Conservation (phyloP, 345 rosid genomes). For the Boechera divaricarpa region DNA sequence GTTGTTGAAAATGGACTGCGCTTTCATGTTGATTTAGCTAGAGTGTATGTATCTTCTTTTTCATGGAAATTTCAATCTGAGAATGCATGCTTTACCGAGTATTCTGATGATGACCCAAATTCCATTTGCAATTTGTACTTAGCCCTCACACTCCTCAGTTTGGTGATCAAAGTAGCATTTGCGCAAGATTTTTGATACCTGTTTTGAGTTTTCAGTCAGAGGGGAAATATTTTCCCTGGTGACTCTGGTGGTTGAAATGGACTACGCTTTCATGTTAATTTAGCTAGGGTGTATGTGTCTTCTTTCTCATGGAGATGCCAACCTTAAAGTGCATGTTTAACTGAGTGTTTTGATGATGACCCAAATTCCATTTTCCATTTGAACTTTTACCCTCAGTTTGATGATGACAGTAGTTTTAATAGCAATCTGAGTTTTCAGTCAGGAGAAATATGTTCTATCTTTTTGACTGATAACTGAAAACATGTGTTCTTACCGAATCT, state of each 20-base stretch:
- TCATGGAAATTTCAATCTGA: not conserved
- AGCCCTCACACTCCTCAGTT: conserved; percentile 11
- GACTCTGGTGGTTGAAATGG: no score
- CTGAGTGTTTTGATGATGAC: no score
- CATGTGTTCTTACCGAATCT: not conserved
- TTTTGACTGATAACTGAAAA: conserved; percentile 1
- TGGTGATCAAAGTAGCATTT: conserved; percentile 2
- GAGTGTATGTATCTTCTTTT: conserved; percentile 60
- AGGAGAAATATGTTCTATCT: not conserved
- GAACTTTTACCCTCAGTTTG: no score
- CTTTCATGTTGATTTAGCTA: conserved; percentile 85
- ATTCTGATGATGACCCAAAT: not conserved
- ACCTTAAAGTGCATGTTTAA: no score
- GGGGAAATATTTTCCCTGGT: not conserved
- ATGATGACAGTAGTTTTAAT: no score
- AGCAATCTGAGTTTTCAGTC: not conserved
- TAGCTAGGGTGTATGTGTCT: no score
- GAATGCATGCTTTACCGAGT: not conserved
- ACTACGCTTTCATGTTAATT: no score
- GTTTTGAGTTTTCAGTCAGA: conserved; percentile 12
- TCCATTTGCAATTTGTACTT: not conserved
- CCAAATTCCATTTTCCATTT: no score
- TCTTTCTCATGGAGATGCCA: no score
- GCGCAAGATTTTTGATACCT: not conserved
- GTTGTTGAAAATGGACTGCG: conserved; percentile 90